phyloP scores from a whole-genome alignment of 345 rosid species.

The thale cress (Arabidopsis thaliana) region DNA sequence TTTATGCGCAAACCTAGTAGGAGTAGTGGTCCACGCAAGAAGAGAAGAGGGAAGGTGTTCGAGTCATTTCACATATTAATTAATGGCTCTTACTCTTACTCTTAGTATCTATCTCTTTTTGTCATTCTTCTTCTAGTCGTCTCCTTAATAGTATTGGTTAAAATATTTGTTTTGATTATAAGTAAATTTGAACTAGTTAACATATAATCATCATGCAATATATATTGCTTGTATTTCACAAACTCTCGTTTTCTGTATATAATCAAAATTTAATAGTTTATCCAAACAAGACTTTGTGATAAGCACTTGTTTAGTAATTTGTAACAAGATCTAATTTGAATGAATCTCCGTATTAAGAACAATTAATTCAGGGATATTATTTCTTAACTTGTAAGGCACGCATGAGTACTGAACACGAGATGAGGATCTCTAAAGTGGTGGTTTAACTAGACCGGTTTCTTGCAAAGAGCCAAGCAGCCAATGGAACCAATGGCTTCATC shows the following conservation, averaged over 20 bases:
- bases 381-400: neutral
- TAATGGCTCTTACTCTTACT: too few species aligned
- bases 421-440: neutral
- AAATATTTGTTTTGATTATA: too few species aligned
- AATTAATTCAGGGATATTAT: constrained; percentile 12
- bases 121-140: too few species aligned
- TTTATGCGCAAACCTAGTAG: too few species aligned
- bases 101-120: too few species aligned
- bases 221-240: neutral
- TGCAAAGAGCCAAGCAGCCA: constrained; percentile 65
- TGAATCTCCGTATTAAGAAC: constrained; percentile 4
- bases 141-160: too few species aligned
- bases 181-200: too few species aligned
- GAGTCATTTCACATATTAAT: too few species aligned
- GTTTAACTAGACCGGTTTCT: constrained; percentile 49
- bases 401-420: constrained; percentile 21
- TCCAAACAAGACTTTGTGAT: neutral
- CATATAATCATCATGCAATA: too few species aligned
- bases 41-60: too few species aligned
- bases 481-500: constrained; percentile 53
- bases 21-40: too few species aligned
- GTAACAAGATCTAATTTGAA: constrained; percentile 6
- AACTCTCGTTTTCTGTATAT: neutral
- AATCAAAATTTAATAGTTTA: neutral
- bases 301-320: neutral